These are phyloP conservation scores for Trypanosoma conorhini DNA, from an alignment of 208 protist genomes.

Conservation along the genomic window DNA sequence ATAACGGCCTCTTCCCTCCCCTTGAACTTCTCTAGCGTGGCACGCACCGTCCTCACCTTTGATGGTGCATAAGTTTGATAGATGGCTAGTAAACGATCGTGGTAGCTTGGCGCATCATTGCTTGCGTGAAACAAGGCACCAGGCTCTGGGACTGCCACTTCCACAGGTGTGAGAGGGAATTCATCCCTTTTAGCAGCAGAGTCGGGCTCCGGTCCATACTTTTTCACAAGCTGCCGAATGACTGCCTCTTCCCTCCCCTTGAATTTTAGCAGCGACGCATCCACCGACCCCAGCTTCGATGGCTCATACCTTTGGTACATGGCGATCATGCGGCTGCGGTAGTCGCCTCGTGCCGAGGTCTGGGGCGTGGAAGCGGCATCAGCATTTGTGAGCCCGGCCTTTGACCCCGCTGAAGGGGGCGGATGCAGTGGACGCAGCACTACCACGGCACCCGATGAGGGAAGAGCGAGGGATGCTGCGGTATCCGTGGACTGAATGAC, in stretches of 20 bases:
- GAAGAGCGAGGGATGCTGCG: conserved; percentile 23
- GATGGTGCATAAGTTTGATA: conserved; percentile 68
- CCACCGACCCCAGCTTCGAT: conserved; percentile 58
- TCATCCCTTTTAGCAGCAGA: neutral
- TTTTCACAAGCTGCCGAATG: conserved; percentile 65
- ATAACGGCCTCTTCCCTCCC: conserved; percentile 73
- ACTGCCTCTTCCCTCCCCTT: conserved; percentile 67
- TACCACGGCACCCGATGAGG: conserved; percentile 11
- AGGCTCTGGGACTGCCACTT: too few relatives aligned
- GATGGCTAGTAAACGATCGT: conserved; percentile 58
- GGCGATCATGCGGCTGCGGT: conserved; percentile 58
- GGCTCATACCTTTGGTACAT: conserved; percentile 77
- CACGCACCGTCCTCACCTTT: conserved; percentile 62
- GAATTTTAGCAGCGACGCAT: conserved; percentile 62
- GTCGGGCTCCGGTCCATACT: conserved; percentile 72
- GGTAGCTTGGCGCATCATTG: too few relatives aligned
- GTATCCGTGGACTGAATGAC: conserved; percentile 32
- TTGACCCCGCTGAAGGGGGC: neutral
- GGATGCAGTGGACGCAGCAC: conserved; percentile 13
- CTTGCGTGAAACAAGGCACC: too few relatives aligned
- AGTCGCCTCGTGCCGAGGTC: conserved; percentile 19
- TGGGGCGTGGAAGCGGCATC: neutral
- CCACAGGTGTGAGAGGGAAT: too few relatives aligned
- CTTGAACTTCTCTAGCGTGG: conserved; percentile 57
- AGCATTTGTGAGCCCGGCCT: neutral